Conservation (phyloP, 208 protist genomes). For the Entamoeba nuttalli region DNA sequence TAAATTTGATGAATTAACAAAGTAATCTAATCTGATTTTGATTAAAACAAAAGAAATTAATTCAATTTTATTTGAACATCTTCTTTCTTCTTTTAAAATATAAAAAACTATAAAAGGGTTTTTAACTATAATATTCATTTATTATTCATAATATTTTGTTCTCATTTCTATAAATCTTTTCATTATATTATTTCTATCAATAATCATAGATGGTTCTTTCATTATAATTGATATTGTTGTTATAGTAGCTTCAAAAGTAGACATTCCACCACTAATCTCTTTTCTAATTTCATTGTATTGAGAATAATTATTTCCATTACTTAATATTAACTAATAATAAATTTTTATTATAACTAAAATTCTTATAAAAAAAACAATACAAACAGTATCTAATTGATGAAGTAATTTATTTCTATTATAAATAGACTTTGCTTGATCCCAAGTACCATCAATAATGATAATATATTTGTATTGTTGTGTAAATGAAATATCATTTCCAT, state of each 20-base stretch:
- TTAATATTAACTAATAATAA: neutral
- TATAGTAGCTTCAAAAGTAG: neutral
- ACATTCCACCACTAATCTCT: neutral
- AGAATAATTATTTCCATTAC: neutral
- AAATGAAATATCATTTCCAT: neutral
- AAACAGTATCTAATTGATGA: neutral
- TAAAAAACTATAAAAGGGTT: too few relatives aligned
- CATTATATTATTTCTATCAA: neutral
- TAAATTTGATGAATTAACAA: neutral
- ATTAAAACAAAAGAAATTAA: too few relatives aligned
- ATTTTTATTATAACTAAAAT: neutral
- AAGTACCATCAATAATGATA: neutral
- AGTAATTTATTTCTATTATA: neutral
- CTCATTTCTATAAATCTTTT: neutral
- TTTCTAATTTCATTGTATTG: neutral
- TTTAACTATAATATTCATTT: too few relatives aligned
- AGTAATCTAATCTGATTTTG: too few relatives aligned
- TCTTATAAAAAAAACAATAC: neutral
- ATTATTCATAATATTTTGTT: neutral
- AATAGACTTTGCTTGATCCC: neutral
- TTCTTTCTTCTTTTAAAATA: too few relatives aligned
- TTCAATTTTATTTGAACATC: too few relatives aligned
- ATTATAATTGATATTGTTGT: neutral
- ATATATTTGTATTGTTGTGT: neutral
- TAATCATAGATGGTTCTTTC: neutral